Evolutionary conservation across 495 filamentous ascomycete genomes (phyloP).

Genomic region (Penicillium fimorum): DNA sequence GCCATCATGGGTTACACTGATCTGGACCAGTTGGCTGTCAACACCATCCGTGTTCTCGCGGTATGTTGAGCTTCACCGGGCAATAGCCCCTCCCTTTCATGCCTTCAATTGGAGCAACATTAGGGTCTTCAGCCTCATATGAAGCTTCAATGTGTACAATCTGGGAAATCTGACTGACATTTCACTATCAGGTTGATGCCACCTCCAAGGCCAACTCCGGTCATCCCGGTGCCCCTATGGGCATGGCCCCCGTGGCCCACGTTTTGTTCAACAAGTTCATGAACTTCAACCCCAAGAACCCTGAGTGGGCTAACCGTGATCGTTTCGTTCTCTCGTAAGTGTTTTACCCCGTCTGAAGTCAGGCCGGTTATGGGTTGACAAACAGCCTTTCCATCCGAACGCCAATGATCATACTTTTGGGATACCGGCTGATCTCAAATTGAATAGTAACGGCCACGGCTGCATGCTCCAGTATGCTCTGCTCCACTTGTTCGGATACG

Average conservation of each 20-base stretch:
- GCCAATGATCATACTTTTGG: not conserved
- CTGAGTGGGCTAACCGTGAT: constrained; percentile 94
- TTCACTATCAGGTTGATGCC: constrained; percentile 79
- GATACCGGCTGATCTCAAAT: not conserved
- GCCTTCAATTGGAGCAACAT: constrained; percentile 6
- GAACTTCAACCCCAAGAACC: constrained; percentile 99
- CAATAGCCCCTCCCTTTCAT: constrained; percentile 14
- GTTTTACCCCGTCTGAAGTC: not conserved
- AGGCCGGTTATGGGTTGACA: not conserved
- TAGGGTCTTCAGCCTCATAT: not conserved
- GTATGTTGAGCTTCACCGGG: constrained; percentile 49
- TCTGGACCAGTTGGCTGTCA: constrained; percentile 84
- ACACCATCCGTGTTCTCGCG: constrained; percentile 94
- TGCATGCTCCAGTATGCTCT: constrained; percentile 99
- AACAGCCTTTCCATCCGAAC: too few relatives aligned
- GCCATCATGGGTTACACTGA: constrained; percentile 87
- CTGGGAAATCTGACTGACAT: constrained; percentile 21
- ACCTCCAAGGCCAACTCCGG: constrained; percentile 94
- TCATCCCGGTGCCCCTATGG: constrained; percentile 98
- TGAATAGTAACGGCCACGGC: constrained; percentile 86
- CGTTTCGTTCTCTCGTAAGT: constrained; percentile 99
- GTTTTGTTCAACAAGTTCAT: constrained; percentile 99
- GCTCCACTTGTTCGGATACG: constrained; percentile 94
- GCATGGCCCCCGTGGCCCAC: constrained; percentile 96
- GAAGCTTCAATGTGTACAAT: constrained; percentile 1